Evolutionary conservation across 352 stramenopile species (phyloP), one percentile per base, ranked within the genome.

Genomic region (Globisporangium viniferum): DNA sequence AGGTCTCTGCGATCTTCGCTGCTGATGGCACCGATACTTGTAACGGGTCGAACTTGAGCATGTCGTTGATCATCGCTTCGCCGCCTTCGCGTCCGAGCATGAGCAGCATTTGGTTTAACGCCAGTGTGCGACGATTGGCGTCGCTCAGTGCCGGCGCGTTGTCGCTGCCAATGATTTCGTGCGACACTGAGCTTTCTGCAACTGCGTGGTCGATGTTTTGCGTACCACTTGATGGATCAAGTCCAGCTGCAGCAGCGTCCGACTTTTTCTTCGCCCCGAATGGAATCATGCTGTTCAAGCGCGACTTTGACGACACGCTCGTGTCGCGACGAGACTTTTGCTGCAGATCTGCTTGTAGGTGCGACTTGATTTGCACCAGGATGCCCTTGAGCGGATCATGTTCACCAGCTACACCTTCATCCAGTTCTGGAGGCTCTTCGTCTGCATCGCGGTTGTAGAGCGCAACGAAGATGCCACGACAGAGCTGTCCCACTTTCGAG

Each of bases 1-100:
- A 88, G n/a, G 86, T 77, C 8, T 60, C 74, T 2, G 66, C 66
- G 36, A 91, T 86, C 39, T 79, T 77, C 46, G 66, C 65, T 0
- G 70, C 60, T 0, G 77, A 78, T 2, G 68, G 24, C 1, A 73
- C 62, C 10, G 79, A 88, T 3, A 88, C 74, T 12, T 77, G 59
- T 12, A 89, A 49, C 22, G 82, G 80, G 54, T 91, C 80, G 22
- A 91, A 86, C 24, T 78, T 79, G 5, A 88, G 79, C 78, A 91
- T 88, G 22, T 69, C 79, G 31, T 84, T 77, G 39, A 88, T 59
- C 67, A 91, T 73, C 0, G 71, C 75, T 63, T 78, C 74, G 2
- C 82, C 82, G 6, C 69, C 72, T 12, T 73, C 67, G 2, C 72
- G 80, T 9, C 64, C 73, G 3, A 91, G 63, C 82, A 91, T 87